Percentiles rank a stretch among this genome's conserved stretches.
These are phyloP conservation scores for Areca catechu DNA, from an alignment of 176 grass and related monocot genomes.

Conservation along the genomic window DNA sequence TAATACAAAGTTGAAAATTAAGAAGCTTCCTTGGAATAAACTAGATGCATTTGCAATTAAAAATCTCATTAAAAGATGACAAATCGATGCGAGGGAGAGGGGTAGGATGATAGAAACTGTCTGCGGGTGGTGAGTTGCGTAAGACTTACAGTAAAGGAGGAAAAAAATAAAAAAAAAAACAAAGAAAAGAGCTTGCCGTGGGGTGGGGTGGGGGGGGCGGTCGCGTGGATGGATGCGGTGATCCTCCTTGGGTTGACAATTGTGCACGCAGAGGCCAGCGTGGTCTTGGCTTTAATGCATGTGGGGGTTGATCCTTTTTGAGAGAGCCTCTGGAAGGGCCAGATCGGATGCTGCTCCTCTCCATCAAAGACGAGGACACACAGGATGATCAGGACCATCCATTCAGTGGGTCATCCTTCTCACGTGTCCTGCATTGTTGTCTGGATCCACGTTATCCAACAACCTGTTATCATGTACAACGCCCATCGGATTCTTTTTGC, in stretches of 20 bases:
- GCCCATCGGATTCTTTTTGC: no score
- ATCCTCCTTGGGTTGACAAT: constrained; percentile 1
- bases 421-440: no score
- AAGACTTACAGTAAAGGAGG: constrained; percentile 2
- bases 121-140: constrained; percentile 17
- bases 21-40: constrained; percentile 31
- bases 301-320: constrained; percentile 13
- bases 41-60: constrained; percentile 10
- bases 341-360: constrained; percentile 1
- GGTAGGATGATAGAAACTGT: constrained; percentile 9
- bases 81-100: background rate
- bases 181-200: constrained; percentile 10
- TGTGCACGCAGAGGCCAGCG: constrained; percentile 9
- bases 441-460: no score
- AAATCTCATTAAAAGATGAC: background rate
- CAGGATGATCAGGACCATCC: no score
- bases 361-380: no score
- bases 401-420: no score
- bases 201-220: no score
- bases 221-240: background rate
- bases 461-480: no score
- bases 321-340: background rate
- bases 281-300: constrained; percentile 22
- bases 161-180: constrained; percentile 4
- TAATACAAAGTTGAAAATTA: constrained; percentile 22